phyloP scores from a whole-genome alignment of 345 rosid genomes.

The Ceriops decandra region DNA sequence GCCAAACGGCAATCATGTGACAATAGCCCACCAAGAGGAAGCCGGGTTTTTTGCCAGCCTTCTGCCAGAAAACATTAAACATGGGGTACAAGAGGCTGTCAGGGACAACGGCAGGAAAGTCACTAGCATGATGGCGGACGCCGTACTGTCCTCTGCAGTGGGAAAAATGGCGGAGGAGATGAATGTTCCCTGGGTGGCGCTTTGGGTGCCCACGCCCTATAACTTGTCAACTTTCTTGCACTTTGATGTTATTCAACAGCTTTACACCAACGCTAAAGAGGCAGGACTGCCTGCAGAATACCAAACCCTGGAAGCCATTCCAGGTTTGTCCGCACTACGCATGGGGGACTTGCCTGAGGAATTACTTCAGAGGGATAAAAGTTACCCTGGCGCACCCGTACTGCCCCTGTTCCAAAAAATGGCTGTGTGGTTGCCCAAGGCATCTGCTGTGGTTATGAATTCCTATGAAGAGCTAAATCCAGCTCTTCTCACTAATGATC shows the following conservation, averaged over 20 bases:
- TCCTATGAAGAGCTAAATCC: constrained; percentile 6
- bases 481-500: neutral
- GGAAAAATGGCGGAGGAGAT: neutral
- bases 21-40: too few relatives aligned
- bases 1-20: neutral
- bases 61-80: neutral
- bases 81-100: neutral
- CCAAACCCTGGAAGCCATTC: constrained; percentile 2
- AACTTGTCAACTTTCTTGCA: neutral
- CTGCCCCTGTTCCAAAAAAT: neutral
- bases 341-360: neutral
- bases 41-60: too few relatives aligned
- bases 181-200: constrained; percentile 2
- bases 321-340: neutral
- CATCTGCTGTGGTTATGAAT: neutral
- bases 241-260: neutral
- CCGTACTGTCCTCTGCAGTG: neutral
- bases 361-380: too few relatives aligned
- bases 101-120: neutral
- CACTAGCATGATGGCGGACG: constrained; percentile 1
- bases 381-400: neutral
- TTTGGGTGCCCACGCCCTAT: constrained; percentile 2
- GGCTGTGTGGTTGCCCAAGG: neutral
- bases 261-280: neutral
- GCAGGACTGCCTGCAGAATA: neutral